phyloP scores from a whole-genome alignment of 176 grass and related monocot genomes.

The Avena insularis region DNA sequence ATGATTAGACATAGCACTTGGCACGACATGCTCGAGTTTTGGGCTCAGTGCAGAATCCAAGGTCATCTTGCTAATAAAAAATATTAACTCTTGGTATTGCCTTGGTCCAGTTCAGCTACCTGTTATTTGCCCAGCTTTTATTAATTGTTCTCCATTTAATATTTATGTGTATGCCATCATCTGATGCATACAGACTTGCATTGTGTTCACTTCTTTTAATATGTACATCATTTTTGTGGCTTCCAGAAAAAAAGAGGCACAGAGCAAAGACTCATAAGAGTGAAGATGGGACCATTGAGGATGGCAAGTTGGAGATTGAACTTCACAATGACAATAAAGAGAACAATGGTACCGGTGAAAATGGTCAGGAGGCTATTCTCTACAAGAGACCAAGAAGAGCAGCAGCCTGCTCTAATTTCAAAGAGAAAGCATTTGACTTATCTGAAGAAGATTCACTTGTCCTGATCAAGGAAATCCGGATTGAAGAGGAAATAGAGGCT shows the following conservation, averaged over 20 bases:
- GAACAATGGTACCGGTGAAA: slow-evolving; percentile 27
- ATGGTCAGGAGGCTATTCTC: slow-evolving; percentile 27
- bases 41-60: neutral
- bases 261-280: slow-evolving; percentile 64
- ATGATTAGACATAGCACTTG: neutral
- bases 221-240: neutral
- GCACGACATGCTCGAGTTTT: neutral
- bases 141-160: neutral
- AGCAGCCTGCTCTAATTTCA: slow-evolving; percentile 77
- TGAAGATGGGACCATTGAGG: slow-evolving; percentile 46
- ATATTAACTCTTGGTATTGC: neutral
- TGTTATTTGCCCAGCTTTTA: neutral
- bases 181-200: neutral
- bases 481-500: slow-evolving; percentile 81
- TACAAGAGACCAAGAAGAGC: slow-evolving; percentile 74
- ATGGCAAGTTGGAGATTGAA: slow-evolving; percentile 38
- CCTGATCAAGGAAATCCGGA: slow-evolving; percentile 56
- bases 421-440: slow-evolving; percentile 67
- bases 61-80: neutral
- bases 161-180: slow-evolving; percentile 2
- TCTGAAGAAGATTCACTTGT: slow-evolving; percentile 70
- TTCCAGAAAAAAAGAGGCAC: slow-evolving; percentile 66
- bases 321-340: slow-evolving; percentile 23
- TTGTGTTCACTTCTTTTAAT: slow-evolving; percentile 14
- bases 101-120: neutral